phyloP scores from a whole-genome alignment of 371 early-diverging fungal species.

The Syncephalastrum contaminatum region DNA sequence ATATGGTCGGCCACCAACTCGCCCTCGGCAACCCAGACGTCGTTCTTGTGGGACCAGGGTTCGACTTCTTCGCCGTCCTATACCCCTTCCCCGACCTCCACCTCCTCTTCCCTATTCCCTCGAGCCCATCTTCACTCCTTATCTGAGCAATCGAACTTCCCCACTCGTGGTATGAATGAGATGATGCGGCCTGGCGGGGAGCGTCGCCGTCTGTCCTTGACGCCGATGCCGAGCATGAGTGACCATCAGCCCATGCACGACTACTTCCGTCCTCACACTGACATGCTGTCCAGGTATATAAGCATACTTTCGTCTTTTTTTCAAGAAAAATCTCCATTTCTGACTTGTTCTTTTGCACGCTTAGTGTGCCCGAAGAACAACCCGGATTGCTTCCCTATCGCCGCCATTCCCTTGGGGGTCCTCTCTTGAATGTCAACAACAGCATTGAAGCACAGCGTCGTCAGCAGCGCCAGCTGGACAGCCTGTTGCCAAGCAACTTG shows the following conservation, averaged over 20 bases:
- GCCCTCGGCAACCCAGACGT: slow-evolving; percentile 7
- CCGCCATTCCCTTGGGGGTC: slow-evolving; percentile 27
- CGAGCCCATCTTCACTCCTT: slow-evolving; percentile 13
- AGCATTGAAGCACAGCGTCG: slow-evolving; percentile 10
- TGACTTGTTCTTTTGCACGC: background rate
- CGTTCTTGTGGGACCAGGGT: slow-evolving; percentile 12
- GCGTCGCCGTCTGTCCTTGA: slow-evolving; percentile 20
- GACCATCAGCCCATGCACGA: slow-evolving; percentile 10
- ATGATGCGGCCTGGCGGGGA: slow-evolving; percentile 1
- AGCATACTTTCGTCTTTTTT: background rate
- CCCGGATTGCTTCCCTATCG: slow-evolving; percentile 20
- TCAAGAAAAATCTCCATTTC: too few relatives aligned
- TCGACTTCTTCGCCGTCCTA: slow-evolving; percentile 2
- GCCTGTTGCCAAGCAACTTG: slow-evolving; percentile 12
- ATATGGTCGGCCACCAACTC: slow-evolving; percentile 20
- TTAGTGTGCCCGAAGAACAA: slow-evolving; percentile 25
- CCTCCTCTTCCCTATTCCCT: slow-evolving; percentile 16
- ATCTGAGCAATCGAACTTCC: slow-evolving; percentile 4
- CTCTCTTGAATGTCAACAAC: slow-evolving; percentile 15
- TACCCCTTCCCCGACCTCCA: slow-evolving; percentile 10
- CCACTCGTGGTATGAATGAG: slow-evolving; percentile 7
- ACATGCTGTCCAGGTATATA: slow-evolving; percentile 24
- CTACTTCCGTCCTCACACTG: slow-evolving; percentile 12
- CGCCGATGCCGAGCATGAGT: slow-evolving; percentile 15
- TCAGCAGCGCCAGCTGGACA: slow-evolving; percentile 9